Percentiles rank a stretch among this genome's conserved stretches.
Conservation (phyloP, 805 yeast genomes). For the Millerozyma miso region DNA sequence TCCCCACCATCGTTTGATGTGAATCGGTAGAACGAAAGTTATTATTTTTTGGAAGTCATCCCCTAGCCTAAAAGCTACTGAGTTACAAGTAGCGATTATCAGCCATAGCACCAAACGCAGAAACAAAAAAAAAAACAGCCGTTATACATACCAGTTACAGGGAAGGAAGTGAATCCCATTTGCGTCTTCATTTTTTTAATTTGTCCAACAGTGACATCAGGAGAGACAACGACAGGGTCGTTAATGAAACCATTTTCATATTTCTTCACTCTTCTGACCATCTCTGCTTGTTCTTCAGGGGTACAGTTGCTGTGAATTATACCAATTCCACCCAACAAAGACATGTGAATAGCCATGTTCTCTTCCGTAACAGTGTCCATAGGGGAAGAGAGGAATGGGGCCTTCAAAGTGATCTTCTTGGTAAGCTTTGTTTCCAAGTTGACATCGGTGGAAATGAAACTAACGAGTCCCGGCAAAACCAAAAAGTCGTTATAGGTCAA, state of each 20-base stretch:
- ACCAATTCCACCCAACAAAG: conserved; percentile 98
- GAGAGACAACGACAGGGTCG: conserved; percentile 80
- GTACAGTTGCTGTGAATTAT: conserved; percentile 96
- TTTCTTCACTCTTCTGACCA: conserved; percentile 95
- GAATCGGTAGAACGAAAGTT: conserved; percentile 99
- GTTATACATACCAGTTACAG: conserved; percentile 92
- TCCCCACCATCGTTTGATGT: conserved; percentile 98
- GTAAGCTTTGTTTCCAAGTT: conserved; percentile 82
- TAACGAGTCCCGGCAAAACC: conserved; percentile 90
- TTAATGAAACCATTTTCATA: conserved; percentile 97
- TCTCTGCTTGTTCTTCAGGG: conserved; percentile 95
- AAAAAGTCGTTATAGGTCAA: conserved; percentile 96
- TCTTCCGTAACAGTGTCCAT: conserved; percentile 99
- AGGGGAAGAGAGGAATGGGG: conserved; percentile 97
- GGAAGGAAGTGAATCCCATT: conserved; percentile 95
- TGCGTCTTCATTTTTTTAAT: conserved; percentile 64
- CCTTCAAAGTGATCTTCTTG: conserved; percentile 82
- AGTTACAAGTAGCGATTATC: conserved; percentile 2
- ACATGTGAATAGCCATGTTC: conserved; percentile 98
- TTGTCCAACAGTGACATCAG: conserved; percentile 73
- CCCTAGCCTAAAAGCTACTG: conserved; percentile 16
- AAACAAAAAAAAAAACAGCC: neutral
- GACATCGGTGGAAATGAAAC: conserved; percentile 78
- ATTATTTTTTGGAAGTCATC: conserved; percentile 28
- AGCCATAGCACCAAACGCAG: conserved; percentile 3